Percentiles rank a stretch among this genome's conserved stretches.
phyloP scores from a whole-genome alignment of 1,284 basidiomycete species.

The Ustilago crameri region DNA sequence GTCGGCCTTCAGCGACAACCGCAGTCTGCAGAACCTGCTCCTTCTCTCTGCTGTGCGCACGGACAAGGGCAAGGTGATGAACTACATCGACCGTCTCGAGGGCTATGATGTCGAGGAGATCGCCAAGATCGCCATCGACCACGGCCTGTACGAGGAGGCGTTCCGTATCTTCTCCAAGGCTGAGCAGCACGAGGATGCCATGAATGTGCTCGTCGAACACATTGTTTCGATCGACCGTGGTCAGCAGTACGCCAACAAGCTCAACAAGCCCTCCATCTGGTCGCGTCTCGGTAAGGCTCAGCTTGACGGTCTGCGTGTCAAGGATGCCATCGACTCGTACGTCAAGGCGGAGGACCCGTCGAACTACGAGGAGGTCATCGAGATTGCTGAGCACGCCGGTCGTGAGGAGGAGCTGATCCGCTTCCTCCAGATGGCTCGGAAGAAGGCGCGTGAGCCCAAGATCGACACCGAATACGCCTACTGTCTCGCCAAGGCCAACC shows the following conservation, averaged over 20 bases:
- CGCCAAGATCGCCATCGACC: constrained; percentile 94
- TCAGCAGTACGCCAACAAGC: constrained; percentile 93
- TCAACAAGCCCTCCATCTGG: constrained; percentile 97
- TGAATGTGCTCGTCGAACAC: constrained; percentile 97
- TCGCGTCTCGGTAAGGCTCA: constrained; percentile 98
- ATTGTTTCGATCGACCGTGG: constrained; percentile 98
- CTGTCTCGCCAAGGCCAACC: constrained; percentile 67
- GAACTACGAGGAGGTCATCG: constrained; percentile 96
- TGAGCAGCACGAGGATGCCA: constrained; percentile 75
- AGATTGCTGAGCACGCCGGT: constrained; percentile 93
- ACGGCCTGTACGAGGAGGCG: constrained; percentile 95
- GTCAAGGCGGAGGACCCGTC: constrained; percentile 97
- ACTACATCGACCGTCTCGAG: constrained; percentile 96
- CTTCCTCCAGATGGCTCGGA: constrained; percentile 99
- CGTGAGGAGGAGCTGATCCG: constrained; percentile 98
- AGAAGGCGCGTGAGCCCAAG: constrained; percentile 93
- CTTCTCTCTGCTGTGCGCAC: constrained; percentile 95
- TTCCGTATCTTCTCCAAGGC: constrained; percentile 71
- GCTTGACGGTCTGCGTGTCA: constrained; percentile 96
- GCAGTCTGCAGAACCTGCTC: constrained; percentile 77
- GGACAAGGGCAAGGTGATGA: constrained; percentile 98
- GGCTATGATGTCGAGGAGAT: constrained; percentile 96
- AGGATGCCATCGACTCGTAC: constrained; percentile 98
- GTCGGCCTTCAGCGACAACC: constrained; percentile 96
- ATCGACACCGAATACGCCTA: constrained; percentile 83